These are phyloP conservation scores for Amoebophrya sp. DNA, from an alignment of 169 alveolate species.

Conservation along the genomic window DNA sequence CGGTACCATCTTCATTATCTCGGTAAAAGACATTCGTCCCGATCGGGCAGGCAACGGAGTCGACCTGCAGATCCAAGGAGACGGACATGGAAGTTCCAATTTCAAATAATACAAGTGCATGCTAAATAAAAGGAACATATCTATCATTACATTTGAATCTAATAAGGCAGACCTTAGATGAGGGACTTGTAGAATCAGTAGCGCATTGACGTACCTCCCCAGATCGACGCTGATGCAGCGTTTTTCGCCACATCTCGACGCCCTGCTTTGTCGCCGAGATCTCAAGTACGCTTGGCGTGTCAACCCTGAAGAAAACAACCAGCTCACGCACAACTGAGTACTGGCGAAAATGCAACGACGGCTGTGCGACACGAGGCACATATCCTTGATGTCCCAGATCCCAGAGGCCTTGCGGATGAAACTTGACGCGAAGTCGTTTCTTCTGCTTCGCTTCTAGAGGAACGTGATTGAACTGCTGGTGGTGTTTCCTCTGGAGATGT, in stretches of 20 bases:
- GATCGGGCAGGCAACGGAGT: neutral
- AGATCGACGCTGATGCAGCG: too few relatives aligned
- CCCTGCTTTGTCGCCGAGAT: neutral
- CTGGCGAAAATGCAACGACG: neutral
- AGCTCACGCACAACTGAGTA: neutral
- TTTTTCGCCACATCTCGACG: neutral
- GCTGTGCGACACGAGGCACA: neutral
- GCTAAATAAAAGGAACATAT: too few relatives aligned
- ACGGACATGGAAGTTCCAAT: too few relatives aligned
- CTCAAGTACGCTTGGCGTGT: neutral
- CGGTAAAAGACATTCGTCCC: neutral
- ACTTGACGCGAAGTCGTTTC: neutral
- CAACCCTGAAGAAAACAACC: neutral
- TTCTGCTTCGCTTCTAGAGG: neutral
- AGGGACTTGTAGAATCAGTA: too few relatives aligned
- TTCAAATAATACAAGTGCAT: too few relatives aligned
- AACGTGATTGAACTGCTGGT: neutral
- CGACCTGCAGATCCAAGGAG: neutral
- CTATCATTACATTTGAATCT: too few relatives aligned
- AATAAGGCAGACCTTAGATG: too few relatives aligned
- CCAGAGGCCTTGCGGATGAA: neutral
- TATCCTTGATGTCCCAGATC: neutral
- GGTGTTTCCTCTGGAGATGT: too few relatives aligned
- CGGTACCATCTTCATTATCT: neutral
- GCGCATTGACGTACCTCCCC: too few relatives aligned